phyloP scores from a whole-genome alignment of 2,329 filamentous ascomycete species.

The Fusarium sp. region DNA sequence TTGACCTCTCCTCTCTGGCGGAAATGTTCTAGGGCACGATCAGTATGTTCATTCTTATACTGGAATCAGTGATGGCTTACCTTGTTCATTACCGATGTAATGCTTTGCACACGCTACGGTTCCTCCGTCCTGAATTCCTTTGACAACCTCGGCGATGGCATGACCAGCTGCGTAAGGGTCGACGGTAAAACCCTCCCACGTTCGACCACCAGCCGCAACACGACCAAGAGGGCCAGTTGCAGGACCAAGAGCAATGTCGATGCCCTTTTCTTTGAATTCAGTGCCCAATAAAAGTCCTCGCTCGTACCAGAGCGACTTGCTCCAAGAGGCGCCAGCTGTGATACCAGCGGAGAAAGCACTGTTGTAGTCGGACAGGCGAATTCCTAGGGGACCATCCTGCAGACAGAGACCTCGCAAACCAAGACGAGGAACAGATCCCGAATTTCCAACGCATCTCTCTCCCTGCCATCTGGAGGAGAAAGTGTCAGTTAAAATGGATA shows the following conservation, averaged over 20 bases:
- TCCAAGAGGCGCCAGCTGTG: slow-evolving; percentile 87
- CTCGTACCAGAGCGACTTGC: slow-evolving; percentile 75
- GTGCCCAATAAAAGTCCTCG: slow-evolving; percentile 64
- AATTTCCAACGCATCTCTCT: slow-evolving; percentile 84
- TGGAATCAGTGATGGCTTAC: slow-evolving; percentile 33
- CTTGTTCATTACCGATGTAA: slow-evolving; percentile 80
- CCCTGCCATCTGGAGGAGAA: slow-evolving; percentile 58
- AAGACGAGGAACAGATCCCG: slow-evolving; percentile 78
- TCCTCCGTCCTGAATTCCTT: slow-evolving; percentile 86
- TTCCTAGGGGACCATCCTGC: slow-evolving; percentile 87
- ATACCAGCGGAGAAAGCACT: slow-evolving; percentile 86
- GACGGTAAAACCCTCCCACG: slow-evolving; percentile 79
- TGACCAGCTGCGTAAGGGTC: slow-evolving; percentile 83
- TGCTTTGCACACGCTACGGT: slow-evolving; percentile 89
- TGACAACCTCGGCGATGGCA: slow-evolving; percentile 79
- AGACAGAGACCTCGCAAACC: slow-evolving; percentile 83
- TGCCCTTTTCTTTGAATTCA: slow-evolving; percentile 82
- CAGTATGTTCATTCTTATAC: not conserved
- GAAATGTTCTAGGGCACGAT: slow-evolving; percentile 72
- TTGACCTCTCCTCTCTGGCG: slow-evolving; percentile 72
- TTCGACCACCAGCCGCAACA: slow-evolving; percentile 63
- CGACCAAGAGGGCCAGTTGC: slow-evolving; percentile 65
- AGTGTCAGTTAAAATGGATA: not conserved
- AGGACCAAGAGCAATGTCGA: slow-evolving; percentile 77
- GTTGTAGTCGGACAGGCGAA: slow-evolving; percentile 83